These are phyloP conservation scores for Arthromyces matolae DNA, from an alignment of 768 basidiomycete species.

Conservation along the genomic window DNA sequence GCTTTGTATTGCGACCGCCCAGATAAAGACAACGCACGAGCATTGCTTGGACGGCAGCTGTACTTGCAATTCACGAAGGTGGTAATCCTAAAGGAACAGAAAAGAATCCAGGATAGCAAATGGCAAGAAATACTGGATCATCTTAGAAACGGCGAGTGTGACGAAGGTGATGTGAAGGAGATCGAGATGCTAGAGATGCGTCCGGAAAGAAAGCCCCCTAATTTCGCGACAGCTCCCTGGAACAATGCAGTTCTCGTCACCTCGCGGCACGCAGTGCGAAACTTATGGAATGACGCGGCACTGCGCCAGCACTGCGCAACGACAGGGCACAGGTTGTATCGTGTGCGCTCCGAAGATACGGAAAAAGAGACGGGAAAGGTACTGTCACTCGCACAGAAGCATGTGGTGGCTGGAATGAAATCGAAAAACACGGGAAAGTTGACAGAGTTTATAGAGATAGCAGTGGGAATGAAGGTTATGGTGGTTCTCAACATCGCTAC, in stretches of 20 bases:
- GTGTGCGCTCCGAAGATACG: constrained; percentile 28
- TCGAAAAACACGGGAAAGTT: constrained; percentile 18
- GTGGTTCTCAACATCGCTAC: constrained; percentile 32
- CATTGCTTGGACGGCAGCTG: constrained; percentile 20
- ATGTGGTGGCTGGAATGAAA: constrained; percentile 5
- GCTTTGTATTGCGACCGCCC: constrained; percentile 19
- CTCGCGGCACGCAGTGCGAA: constrained; percentile 27
- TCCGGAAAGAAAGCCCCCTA: constrained; percentile 18
- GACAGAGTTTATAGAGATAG: constrained; percentile 22
- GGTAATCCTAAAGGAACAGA: constrained; percentile 34
- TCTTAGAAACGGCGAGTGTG: not conserved
- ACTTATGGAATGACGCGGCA: constrained; percentile 32
- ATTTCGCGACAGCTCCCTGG: constrained; percentile 15
- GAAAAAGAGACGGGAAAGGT: not conserved
- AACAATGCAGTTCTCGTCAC: constrained; percentile 31
- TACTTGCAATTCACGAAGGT: constrained; percentile 25
- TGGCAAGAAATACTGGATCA: not conserved
- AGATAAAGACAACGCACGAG: constrained; percentile 16
- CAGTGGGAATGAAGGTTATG: constrained; percentile 37
- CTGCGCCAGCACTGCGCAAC: constrained; percentile 19
- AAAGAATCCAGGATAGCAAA: constrained; percentile 23
- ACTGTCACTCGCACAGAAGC: constrained; percentile 4
- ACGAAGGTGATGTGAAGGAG: not conserved
- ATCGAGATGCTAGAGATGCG: not conserved
- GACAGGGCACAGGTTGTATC: constrained; percentile 20